These are phyloP conservation scores for Hagleromyces aurorensis DNA, from an alignment of 805 yeast species.

Conservation along the genomic window DNA sequence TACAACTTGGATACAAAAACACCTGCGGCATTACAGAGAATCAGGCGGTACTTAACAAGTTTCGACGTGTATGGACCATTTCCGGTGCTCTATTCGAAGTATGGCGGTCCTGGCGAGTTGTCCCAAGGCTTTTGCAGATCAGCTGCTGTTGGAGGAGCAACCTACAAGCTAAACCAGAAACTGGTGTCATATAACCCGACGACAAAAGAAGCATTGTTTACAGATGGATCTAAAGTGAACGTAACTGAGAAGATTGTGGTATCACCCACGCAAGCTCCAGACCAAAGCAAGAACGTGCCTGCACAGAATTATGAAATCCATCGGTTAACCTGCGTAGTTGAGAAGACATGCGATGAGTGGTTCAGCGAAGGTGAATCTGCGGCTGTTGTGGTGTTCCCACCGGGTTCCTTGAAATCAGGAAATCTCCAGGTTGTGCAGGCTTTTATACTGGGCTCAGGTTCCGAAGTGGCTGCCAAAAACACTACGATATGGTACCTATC, in stretches of 20 bases:
- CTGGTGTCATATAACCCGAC: constrained; percentile 58
- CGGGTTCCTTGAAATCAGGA: constrained; percentile 57
- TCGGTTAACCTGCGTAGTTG: constrained; percentile 74
- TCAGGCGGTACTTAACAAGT: constrained; percentile 74
- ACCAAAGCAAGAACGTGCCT: constrained; percentile 36
- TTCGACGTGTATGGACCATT: constrained; percentile 90
- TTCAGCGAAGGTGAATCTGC: constrained; percentile 76
- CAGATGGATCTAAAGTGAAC: constrained; percentile 66
- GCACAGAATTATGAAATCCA: constrained; percentile 50
- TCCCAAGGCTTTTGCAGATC: constrained; percentile 96
- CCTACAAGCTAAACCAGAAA: constrained; percentile 72
- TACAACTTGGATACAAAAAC: constrained; percentile 53
- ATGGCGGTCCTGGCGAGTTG: constrained; percentile 93
- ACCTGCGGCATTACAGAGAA: constrained; percentile 68
- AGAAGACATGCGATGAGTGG: constrained; percentile 88
- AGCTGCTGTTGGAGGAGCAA: constrained; percentile 97
- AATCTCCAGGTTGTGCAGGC: constrained; percentile 78
- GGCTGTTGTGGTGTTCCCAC: constrained; percentile 89
- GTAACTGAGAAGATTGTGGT: constrained; percentile 75
- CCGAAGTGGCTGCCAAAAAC: constrained; percentile 81
- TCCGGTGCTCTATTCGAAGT: constrained; percentile 86
- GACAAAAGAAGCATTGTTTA: constrained; percentile 58
- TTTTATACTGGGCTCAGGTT: constrained; percentile 75
- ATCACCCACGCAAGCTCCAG: constrained; percentile 61
- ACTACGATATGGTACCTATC: constrained; percentile 88